Base-by-base conservation (phyloP, 2,329 filamentous ascomycete species). In the Salinomyces thailandicus region DNA sequence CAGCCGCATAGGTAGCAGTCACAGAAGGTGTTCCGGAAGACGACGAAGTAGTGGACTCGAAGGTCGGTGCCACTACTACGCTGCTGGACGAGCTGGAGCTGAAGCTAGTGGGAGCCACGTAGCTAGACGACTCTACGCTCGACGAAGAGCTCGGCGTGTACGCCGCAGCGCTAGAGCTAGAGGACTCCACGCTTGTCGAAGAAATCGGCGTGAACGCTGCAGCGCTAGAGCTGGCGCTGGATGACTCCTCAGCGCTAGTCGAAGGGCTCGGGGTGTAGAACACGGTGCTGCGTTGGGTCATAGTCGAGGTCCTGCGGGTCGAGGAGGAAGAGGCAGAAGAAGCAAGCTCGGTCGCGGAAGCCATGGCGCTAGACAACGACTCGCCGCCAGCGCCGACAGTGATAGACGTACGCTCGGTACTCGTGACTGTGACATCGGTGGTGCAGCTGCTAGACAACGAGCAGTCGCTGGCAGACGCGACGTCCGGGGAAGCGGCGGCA, bases 361-460 rank as follows among this genome's bases (percentile, higher is more conserved):
- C 38, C 18, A 17, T 30, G 15, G 16, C 32, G 27, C 37, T 39
- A 3, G 36, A 36, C n/a, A n/a, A n/a, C n/a, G 29, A 33, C 15
- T 13, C 29, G 9, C n/a, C 33, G 14, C 12, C 18, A 13, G 38
- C 38, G 12, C 39, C 42, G 9, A 41, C 38, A 14, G 38, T 41
- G 11, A 41, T 24, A 35, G 33, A 37, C 11, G 39, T 42, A 8
- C 17, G 13, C 39, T 37, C n/a, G 17, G 42, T 44, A 16, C 32
- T 39, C 12, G 42, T 44, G 36, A 44, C 27, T 3, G 39, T 39
- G 12, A 42, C 33, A 20, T 44, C 41, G 11, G 36, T 33, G 5
- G 20, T 31, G 35, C 38, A 41, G 9, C 16, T 5, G 27, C 16
- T n/a, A 17, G 11, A 12, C 9, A n/a, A 26, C 22, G 22, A 26